Evolutionary conservation across 768 basidiomycete species (phyloP).

Genomic region (Trichaptum fuscoviolaceum): DNA sequence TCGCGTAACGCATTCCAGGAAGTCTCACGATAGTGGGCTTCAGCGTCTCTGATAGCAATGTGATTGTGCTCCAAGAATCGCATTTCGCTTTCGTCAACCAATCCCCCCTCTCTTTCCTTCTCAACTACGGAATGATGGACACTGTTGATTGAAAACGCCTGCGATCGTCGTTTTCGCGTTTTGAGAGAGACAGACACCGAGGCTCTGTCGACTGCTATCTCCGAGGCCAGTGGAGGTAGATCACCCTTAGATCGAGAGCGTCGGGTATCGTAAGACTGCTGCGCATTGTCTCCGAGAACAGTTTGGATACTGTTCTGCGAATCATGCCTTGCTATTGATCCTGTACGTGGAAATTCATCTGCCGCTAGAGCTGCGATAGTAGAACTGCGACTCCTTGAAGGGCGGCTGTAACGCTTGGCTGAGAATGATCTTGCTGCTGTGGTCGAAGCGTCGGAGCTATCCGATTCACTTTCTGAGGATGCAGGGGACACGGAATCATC

Average conservation of each 20-base stretch:
- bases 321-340: slow-evolving; percentile 36
- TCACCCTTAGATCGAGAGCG: background rate
- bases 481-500: slow-evolving; percentile 51
- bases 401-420: background rate
- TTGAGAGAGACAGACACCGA: background rate
- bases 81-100: background rate
- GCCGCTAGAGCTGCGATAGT: slow-evolving; percentile 60
- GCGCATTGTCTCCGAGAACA: slow-evolving; percentile 52
- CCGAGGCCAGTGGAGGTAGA: background rate
- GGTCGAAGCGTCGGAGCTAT: slow-evolving; percentile 23
- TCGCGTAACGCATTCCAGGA: slow-evolving; percentile 53
- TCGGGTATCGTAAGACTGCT: slow-evolving; percentile 8
- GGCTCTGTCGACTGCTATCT: background rate
- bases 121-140: background rate
- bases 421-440: background rate
- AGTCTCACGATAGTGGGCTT: slow-evolving; percentile 44
- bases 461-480: slow-evolving; percentile 60
- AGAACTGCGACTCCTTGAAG: slow-evolving; percentile 42
- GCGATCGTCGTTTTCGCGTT: slow-evolving; percentile 12
- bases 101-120: background rate
- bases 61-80: background rate
- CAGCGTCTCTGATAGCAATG: slow-evolving; percentile 36
- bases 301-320: slow-evolving; percentile 70
- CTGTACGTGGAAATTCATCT: slow-evolving; percentile 20
- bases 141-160: slow-evolving; percentile 14